phyloP scores from a whole-genome alignment of 257 asterid species.

The Fraxinus cuspidata region DNA sequence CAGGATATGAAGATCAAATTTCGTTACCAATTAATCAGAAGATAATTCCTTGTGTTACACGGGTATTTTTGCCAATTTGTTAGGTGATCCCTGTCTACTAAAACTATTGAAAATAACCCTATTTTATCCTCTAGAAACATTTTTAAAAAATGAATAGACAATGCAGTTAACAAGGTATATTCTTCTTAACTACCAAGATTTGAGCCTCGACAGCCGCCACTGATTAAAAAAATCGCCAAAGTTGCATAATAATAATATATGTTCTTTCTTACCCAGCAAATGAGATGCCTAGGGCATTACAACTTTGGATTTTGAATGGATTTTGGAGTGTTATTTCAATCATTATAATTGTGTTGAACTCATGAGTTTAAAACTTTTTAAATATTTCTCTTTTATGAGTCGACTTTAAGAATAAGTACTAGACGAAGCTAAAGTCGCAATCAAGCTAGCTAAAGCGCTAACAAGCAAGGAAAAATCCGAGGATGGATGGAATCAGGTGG shows the following conservation, averaged over 20 bases:
- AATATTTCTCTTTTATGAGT: too few species aligned
- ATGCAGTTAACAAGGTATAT: neutral
- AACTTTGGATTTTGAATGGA: neutral
- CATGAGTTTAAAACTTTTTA: too few species aligned
- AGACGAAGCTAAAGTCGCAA: too few species aligned
- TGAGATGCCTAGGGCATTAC: neutral
- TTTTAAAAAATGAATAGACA: neutral
- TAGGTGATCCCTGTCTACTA: neutral
- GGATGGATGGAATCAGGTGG: too few species aligned
- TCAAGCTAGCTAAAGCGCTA: too few species aligned
- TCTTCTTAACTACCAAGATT: slow-evolving; percentile 34
- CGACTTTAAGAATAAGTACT: too few species aligned
- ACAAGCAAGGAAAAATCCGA: too few species aligned
- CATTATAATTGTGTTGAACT: too few species aligned
- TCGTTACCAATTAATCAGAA: neutral
- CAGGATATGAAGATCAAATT: neutral
- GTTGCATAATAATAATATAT: slow-evolving; percentile 12
- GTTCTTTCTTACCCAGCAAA: neutral
- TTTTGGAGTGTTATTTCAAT: too few species aligned
- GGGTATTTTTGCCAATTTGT: neutral
- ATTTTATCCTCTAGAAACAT: slow-evolving; percentile 7
- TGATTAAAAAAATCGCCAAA: slow-evolving; percentile 26
- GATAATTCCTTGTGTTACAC: neutral
- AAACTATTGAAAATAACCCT: neutral
- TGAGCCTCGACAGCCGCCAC: slow-evolving; percentile 40